Evolutionary conservation across 73 alveolate species (phyloP).

Genomic region (Tetrahymena borealis): DNA sequence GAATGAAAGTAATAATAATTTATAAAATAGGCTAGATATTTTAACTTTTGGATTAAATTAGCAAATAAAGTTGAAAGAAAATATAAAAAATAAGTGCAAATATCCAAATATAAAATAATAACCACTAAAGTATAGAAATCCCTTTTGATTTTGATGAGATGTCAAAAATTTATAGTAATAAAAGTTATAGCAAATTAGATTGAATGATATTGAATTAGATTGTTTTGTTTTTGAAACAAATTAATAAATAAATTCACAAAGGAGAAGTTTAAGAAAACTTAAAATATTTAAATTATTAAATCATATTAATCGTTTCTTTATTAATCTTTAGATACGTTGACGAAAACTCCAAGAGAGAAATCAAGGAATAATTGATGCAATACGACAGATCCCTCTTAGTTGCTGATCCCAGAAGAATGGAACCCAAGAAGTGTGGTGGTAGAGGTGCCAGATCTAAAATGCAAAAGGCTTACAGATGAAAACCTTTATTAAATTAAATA

Average conservation of each 20-base stretch:
- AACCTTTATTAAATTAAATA: background rate
- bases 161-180: no score
- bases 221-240: no score
- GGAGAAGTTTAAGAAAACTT: background rate
- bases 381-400: slow-evolving; percentile 96
- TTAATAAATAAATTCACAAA: no score
- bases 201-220: background rate
- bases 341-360: slow-evolving; percentile 86
- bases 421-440: slow-evolving; percentile 99
- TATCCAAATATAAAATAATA: no score
- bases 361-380: slow-evolving; percentile 81
- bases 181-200: no score
- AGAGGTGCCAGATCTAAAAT: slow-evolving; percentile 91
- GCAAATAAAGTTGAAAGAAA: no score
- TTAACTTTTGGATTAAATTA: no score
- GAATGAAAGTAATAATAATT: no score
- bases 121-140: no score
- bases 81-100: no score
- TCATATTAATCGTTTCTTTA: background rate
- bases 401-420: slow-evolving; percentile 97
- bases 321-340: slow-evolving; percentile 63
- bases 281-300: background rate
- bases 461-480: slow-evolving; percentile 83
- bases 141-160: no score
- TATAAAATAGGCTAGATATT: no score